These are phyloP conservation scores for Coniosporium tulheliwenetii DNA, from an alignment of 2,329 filamentous ascomycete species.

Conservation along the genomic window DNA sequence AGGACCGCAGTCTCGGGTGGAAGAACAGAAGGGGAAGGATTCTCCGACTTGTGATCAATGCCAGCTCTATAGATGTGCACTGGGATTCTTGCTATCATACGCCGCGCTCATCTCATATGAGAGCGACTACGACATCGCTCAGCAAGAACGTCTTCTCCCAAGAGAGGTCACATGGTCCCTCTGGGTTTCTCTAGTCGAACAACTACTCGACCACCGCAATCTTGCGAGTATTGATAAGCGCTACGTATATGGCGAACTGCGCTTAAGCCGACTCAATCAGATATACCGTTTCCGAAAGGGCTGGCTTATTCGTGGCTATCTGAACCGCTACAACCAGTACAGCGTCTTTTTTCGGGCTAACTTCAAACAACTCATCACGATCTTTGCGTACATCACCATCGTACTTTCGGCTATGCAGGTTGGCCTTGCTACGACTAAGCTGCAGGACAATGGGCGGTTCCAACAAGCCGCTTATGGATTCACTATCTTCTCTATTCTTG, in stretches of 20 bases:
- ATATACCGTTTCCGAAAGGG: constrained; percentile 3
- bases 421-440: constrained; percentile 11
- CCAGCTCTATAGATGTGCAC: constrained; percentile 1
- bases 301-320: constrained; percentile 3
- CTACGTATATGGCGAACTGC: constrained; percentile 8
- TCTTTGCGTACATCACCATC: constrained; percentile 1
- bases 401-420: constrained; percentile 6
- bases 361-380: constrained; percentile 1
- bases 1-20: too few relatives aligned
- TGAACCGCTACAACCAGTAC: neutral
- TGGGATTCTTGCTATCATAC: constrained; percentile 6
- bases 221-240: constrained; percentile 1
- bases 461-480: constrained; percentile 31
- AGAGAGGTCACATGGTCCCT: constrained; percentile 1
- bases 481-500: constrained; percentile 31
- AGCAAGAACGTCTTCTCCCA: constrained; percentile 2
- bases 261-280: constrained; percentile 4
- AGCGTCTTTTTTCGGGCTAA: constrained; percentile 4
- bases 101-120: constrained; percentile 3
- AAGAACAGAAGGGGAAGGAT: neutral
- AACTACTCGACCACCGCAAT: constrained; percentile 1
- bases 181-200: constrained; percentile 4
- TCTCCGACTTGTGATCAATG: neutral
- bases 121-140: constrained; percentile 5
- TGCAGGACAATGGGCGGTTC: constrained; percentile 21